phyloP scores from a whole-genome alignment of 164 flowering plant species.

The Kalanchoe fedtschenkoi region DNA sequence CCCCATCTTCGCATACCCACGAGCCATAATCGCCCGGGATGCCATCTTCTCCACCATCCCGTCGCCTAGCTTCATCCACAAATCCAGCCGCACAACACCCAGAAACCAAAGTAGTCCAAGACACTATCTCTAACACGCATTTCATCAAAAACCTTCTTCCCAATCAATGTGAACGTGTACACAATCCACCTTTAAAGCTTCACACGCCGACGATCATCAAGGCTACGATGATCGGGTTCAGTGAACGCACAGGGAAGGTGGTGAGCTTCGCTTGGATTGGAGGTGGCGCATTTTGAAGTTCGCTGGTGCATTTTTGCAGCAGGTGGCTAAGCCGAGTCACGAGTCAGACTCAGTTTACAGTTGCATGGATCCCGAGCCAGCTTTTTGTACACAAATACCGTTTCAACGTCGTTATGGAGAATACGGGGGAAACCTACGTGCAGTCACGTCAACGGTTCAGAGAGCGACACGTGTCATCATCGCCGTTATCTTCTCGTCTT shows the following conservation, averaged over 20 bases:
- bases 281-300: constrained; percentile 22
- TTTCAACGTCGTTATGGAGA: no score
- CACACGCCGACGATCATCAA: constrained; percentile 26
- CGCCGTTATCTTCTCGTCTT: no score
- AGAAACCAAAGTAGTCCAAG: constrained; percentile 29
- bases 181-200: no score
- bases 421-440: no score
- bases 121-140: constrained; percentile 27
- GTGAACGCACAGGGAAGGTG: constrained; percentile 14
- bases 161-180: constrained; percentile 31
- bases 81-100: constrained; percentile 20
- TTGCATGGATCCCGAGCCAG: not conserved
- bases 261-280: constrained; percentile 24
- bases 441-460: no score
- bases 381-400: no score
- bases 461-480: no score
- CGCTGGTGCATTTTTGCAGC: constrained; percentile 22
- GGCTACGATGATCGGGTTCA: constrained; percentile 25
- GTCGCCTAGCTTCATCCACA: constrained; percentile 21
- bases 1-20: constrained; percentile 23
- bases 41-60: constrained; percentile 23
- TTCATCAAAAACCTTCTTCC: constrained; percentile 22
- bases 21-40: constrained; percentile 27
- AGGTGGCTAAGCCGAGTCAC: constrained; percentile 14
- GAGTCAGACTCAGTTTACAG: no score